Base-by-base conservation (phyloP, 116 monocot genomes). In the Papilionanthe hybrid region DNA sequence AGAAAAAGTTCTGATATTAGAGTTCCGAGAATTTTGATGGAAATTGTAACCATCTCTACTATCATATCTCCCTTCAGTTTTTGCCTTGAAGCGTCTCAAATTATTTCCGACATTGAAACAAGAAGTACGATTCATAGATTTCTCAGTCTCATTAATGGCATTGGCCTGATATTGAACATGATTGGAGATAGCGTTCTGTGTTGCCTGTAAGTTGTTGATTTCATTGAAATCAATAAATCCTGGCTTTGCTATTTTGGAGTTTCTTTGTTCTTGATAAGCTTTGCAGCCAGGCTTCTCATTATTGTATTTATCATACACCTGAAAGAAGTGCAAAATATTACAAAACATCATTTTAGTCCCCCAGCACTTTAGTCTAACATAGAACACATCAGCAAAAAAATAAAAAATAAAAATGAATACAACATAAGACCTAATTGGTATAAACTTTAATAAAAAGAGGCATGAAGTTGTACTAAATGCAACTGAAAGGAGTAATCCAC, bases 71-170 rank as follows among this genome's bases (percentile, higher is more conserved):
- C 20, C n/a, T 7, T 42, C 73, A 22, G 44, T 19, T 73, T 42
- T 73, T 44, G 17, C 5, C 13, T 69, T 69, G 32, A 44, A 22
- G 19, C 8, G 22, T 73, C 44, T 73, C 73, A 43, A 43, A 73
- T 42, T 73, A 22, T 73, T 73, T 37, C 73, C 19, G 42, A 18
- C 73, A 43, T 44, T 22, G 5, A 73, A 73, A 73, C 4, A 44
- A 43, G 73, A 73, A 43, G 73, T 43, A 44, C 9, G 73, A 73
- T 73, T 73, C 73, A 22, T 22, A n/a, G 73, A 73, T 42, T 73
- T 73, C 73, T 73, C 44, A 20, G 22, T 22, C 44, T 73, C 44
- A 17, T 44, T 8, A 1, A 44, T n/a, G 44, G 73, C 19, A 43
- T 44, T n/a, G 73, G 18, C n/a, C 22, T 44, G 20, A 22, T 44